Evolutionary conservation across 1,139 yeast genomes (phyloP).

Genomic region (Taiozyma sp.): DNA sequence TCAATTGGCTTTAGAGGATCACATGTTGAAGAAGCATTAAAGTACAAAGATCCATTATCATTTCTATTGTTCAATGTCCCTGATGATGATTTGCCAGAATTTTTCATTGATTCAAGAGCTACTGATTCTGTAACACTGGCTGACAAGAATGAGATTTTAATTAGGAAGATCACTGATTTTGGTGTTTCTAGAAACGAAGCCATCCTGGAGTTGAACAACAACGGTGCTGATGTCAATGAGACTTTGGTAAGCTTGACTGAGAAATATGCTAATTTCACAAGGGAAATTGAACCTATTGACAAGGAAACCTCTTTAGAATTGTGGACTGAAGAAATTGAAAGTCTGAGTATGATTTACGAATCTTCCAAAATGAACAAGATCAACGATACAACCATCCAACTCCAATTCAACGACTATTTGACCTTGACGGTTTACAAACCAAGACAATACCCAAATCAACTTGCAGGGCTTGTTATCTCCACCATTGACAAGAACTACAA

Average conservation of each 20-base stretch:
- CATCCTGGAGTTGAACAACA: slow-evolving; percentile 38
- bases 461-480: slow-evolving; percentile 59
- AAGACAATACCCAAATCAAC: slow-evolving; percentile 45
- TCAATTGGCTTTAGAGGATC: slow-evolving; percentile 60
- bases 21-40: slow-evolving; percentile 69
- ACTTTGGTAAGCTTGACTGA: slow-evolving; percentile 51
- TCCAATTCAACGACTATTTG: slow-evolving; percentile 27
- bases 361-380: slow-evolving; percentile 27
- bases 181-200: slow-evolving; percentile 71
- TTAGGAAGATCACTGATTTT: slow-evolving; percentile 52
- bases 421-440: slow-evolving; percentile 49
- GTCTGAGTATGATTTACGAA: slow-evolving; percentile 52
- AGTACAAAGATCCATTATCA: slow-evolving; percentile 63
- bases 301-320: slow-evolving; percentile 31
- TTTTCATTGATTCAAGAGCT: slow-evolving; percentile 37
- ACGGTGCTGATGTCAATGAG: slow-evolving; percentile 40
- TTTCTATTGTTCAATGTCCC: slow-evolving; percentile 89
- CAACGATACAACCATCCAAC: slow-evolving; percentile 18
- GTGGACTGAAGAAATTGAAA: slow-evolving; percentile 80
- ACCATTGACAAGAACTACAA: slow-evolving; percentile 38
- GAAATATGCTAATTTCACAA: slow-evolving; percentile 28
- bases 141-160: slow-evolving; percentile 38
- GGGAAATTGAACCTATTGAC: slow-evolving; percentile 5
- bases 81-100: slow-evolving; percentile 80
- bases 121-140: slow-evolving; percentile 45